These are phyloP conservation scores for Xylaria acuta DNA, from an alignment of 495 filamentous ascomycete species.

Conservation along the genomic window DNA sequence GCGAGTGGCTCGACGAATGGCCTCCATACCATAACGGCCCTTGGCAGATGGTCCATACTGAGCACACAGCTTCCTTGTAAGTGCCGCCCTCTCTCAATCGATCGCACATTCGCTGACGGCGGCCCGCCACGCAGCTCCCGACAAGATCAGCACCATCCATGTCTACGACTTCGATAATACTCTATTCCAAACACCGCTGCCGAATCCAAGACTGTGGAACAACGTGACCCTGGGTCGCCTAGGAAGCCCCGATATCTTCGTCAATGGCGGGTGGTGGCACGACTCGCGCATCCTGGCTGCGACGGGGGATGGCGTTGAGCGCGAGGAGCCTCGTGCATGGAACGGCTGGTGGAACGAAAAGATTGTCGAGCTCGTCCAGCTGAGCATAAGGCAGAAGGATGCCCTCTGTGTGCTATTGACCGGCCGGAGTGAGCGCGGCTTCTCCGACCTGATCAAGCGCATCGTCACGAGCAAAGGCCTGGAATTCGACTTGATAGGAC, in stretches of 20 bases:
- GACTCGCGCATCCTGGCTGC: slow-evolving; percentile 83
- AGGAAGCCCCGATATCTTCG: slow-evolving; percentile 74
- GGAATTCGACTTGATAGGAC: slow-evolving; percentile 84
- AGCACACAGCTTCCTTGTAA: slow-evolving; percentile 70
- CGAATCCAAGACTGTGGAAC: slow-evolving; percentile 89
- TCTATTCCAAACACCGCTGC: slow-evolving; percentile 86
- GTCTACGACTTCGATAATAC: slow-evolving; percentile 99
- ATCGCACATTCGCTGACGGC: background rate
- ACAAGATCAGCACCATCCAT: slow-evolving; percentile 80
- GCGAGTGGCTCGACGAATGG: slow-evolving; percentile 29
- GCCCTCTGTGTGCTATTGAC: slow-evolving; percentile 87
- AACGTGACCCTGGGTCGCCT: slow-evolving; percentile 75
- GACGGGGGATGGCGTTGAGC: slow-evolving; percentile 82
- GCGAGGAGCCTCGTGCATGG: slow-evolving; percentile 86
- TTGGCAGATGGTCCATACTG: slow-evolving; percentile 81
- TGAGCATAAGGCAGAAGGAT: slow-evolving; percentile 88
- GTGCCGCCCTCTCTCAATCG: slow-evolving; percentile 25
- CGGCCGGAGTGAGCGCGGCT: slow-evolving; percentile 79
- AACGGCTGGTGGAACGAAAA: slow-evolving; percentile 97
- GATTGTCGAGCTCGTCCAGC: slow-evolving; percentile 79
- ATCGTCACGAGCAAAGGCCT: slow-evolving; percentile 81
- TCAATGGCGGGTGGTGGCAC: slow-evolving; percentile 97
- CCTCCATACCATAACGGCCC: slow-evolving; percentile 68
- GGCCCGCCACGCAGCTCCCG: slow-evolving; percentile 52
- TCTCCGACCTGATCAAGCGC: slow-evolving; percentile 79